Percentiles rank a stretch among this genome's conserved stretches.
phyloP scores from a whole-genome alignment of 148 eudicot species.

The Camellia japonica region DNA sequence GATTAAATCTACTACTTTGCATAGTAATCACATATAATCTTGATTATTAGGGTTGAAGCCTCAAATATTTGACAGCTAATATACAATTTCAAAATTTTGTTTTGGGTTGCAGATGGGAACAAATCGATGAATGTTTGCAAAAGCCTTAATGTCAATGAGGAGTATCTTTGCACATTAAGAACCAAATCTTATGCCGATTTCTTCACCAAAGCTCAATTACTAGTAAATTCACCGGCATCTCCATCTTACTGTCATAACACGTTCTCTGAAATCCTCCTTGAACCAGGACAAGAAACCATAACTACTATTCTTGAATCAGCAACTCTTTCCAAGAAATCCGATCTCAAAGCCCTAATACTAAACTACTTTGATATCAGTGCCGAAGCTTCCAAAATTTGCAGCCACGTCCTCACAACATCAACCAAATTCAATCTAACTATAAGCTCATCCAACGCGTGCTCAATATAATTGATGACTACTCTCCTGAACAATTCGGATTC shows the following conservation, averaged over 20 bases:
- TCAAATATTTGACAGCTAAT: background rate
- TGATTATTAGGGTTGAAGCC: background rate
- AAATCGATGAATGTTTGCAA: conserved; percentile 3
- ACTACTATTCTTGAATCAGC: conserved; percentile 30
- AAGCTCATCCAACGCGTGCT: conserved; percentile 21
- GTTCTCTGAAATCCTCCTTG: conserved; percentile 38
- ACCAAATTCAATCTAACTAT: conserved; percentile 30
- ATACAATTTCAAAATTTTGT: background rate
- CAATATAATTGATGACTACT: conserved; percentile 8
- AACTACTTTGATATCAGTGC: conserved; percentile 45
- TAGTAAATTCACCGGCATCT: conserved; percentile 18
- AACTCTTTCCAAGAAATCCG: conserved; percentile 22
- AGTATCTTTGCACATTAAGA: conserved; percentile 43
- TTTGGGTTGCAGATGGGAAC: conserved; percentile 21
- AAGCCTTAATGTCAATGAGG: conserved; percentile 44
- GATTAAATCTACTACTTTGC: background rate
- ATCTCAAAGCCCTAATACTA: conserved; percentile 39
- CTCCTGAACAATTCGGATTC: conserved; percentile 5
- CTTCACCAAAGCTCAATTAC: conserved; percentile 36
- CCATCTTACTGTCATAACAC: conserved; percentile 13
- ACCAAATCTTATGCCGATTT: conserved; percentile 52
- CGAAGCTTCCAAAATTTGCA: conserved; percentile 50
- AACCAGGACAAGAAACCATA: conserved; percentile 49
- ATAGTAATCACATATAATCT: background rate
- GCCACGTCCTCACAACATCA: conserved; percentile 35